Evolutionary conservation across 2,329 filamentous ascomycete genomes (phyloP), one percentile per base, ranked within the genome.

Genomic region (Metarhizium robertsii): DNA sequence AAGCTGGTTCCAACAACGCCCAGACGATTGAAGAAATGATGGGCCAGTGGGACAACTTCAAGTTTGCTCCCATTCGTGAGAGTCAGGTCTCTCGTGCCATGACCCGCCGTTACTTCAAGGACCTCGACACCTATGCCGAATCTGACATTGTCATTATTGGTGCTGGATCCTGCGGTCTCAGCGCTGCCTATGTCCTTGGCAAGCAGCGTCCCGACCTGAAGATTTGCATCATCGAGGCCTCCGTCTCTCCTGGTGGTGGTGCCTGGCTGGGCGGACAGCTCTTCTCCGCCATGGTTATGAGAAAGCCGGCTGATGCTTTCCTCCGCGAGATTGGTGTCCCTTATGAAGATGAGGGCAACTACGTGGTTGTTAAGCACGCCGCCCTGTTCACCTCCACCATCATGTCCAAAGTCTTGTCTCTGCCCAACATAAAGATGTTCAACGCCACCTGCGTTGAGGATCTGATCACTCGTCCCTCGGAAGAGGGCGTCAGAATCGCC

Each of bases 381-480:
- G 89, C 91, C 0, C 81, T 96, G 58, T 96, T 96, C 78, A 96
- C 91, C 36, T 90, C 86, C 58, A 96, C 91, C 30, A 77, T 96
- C 57, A 76, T 96, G 65, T 87, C 86, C 68, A 87, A 87, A 73
- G 91, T 96, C 10, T 77, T 96, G 53, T 74, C 81, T 57, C 88
- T 95, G 76, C 88, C 89, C 60, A 96, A 96, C 73, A 83, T 96
- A 67, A 96, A 96, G 82, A 84, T 96, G 59, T 96, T 96, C 84
- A 96, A 96, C 69, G 91, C 91, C 42, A 96, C 92, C 40, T 81
- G 87, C 20, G 91, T 96, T 47, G 92, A 96, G 75, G 91, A 96
- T 66, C 78, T 96, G 60, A 92, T 96, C 73, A 96, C 91, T 20
- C 88, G 91, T 48, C 82, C 82, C 20, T 74, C 72, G 2, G 73